These are phyloP conservation scores for Salvia sclarea DNA, from an alignment of 305 asterid genomes.

Conservation along the genomic window DNA sequence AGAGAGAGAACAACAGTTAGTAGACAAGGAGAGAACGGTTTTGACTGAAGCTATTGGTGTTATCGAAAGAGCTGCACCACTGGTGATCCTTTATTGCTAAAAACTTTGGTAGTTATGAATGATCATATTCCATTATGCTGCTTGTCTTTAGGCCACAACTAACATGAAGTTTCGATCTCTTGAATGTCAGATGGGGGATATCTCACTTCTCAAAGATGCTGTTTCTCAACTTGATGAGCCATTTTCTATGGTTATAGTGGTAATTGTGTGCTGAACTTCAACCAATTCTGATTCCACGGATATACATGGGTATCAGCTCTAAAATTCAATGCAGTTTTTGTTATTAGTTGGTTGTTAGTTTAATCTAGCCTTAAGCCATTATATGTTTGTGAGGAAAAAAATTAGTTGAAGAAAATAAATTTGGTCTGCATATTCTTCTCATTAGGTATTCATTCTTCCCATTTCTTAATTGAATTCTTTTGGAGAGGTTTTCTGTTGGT, in stretches of 20 bases:
- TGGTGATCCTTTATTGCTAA: conserved; percentile 81
- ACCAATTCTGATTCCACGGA: conserved; percentile 96
- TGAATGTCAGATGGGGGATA: conserved; percentile 92
- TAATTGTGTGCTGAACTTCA: conserved; percentile 99
- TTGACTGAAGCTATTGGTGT: conserved; percentile 65
- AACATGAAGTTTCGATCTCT: conserved; percentile 35
- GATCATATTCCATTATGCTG: conserved; percentile 32
- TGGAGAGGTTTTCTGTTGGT: not conserved
- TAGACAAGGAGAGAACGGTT: conserved; percentile 63
- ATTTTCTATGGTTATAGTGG: conserved; percentile 99
- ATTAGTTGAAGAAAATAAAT: not conserved
- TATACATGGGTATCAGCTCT: conserved; percentile 97
- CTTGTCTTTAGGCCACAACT: conserved; percentile 35
- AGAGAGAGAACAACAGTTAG: conserved; percentile 62
- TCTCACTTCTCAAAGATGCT: conserved; percentile 97
- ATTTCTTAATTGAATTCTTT: conserved; percentile 5
- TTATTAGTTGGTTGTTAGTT: conserved; percentile 41
- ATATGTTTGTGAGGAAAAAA: conserved; percentile 23
- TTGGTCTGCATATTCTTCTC: conserved; percentile 2
- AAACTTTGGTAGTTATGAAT: conserved; percentile 53
- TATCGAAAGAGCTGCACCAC: conserved; percentile 80
- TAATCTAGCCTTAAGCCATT: conserved; percentile 35
- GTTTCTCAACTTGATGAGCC: conserved; percentile 96
- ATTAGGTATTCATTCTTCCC: conserved; percentile 18
- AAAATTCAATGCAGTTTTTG: conserved; percentile 63